Evolutionary conservation across 192 early-diverging fungal species (phyloP).

Genomic region (Umbelopsis sp.): DNA sequence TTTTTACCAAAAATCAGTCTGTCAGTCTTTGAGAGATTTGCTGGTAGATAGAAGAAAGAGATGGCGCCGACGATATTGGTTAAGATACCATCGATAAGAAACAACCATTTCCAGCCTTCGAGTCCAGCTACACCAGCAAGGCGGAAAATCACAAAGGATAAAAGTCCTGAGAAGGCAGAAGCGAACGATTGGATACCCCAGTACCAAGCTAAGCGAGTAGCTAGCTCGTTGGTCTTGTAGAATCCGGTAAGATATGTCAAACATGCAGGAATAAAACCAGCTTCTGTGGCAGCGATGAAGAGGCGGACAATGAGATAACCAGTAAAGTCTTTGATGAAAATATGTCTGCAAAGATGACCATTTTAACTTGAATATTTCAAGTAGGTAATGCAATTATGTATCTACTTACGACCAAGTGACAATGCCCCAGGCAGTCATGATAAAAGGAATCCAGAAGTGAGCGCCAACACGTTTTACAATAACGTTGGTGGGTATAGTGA

Average conservation of each 20-base stretch:
- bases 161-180: constrained; percentile 53
- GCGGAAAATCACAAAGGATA: constrained; percentile 60
- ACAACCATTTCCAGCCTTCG: constrained; percentile 71
- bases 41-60: constrained; percentile 58
- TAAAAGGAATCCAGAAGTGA: constrained; percentile 58
- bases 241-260: constrained; percentile 53
- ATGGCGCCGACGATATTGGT: constrained; percentile 31
- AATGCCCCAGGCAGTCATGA: constrained; percentile 37
- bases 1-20: constrained; percentile 25
- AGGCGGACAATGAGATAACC: constrained; percentile 50
- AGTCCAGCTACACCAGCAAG: constrained; percentile 55
- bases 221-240: constrained; percentile 55
- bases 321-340: constrained; percentile 42
- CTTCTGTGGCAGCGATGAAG: constrained; percentile 57
- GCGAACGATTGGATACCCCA: constrained; percentile 56
- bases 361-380: constrained; percentile 42
- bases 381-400: too few relatives aligned
- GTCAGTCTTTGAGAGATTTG: constrained; percentile 43
- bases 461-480: constrained; percentile 52
- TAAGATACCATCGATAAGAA: constrained; percentile 61
- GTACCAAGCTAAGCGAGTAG: constrained; percentile 52
- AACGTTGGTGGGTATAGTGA: constrained; percentile 55
- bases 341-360: constrained; percentile 42
- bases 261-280: constrained; percentile 44
- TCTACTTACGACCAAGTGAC: constrained; percentile 26